phyloP scores from a whole-genome alignment of 2,329 filamentous ascomycete species.

The Camptophora hylomeconis region DNA sequence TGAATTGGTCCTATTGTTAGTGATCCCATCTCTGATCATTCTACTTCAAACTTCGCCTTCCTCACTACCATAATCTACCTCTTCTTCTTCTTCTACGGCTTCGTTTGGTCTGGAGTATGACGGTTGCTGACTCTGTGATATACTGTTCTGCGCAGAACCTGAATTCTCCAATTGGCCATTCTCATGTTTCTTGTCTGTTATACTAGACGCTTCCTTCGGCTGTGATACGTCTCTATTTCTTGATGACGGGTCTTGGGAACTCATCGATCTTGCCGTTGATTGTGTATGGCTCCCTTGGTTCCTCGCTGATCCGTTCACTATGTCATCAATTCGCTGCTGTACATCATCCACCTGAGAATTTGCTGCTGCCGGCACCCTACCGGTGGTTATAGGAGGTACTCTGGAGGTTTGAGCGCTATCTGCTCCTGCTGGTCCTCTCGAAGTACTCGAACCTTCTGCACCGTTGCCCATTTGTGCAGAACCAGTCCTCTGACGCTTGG shows the following conservation, averaged over 20 bases:
- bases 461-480: too few relatives aligned
- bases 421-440: slow-evolving; percentile 3
- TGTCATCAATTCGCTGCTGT: slow-evolving; percentile 25
- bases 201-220: slow-evolving; percentile 7
- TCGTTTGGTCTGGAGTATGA: slow-evolving; percentile 4
- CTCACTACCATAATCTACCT: slow-evolving; percentile 28
- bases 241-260: slow-evolving; percentile 6
- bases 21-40: too few relatives aligned
- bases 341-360: slow-evolving; percentile 19
- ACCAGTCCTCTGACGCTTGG: slow-evolving; percentile 11
- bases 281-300: slow-evolving; percentile 17
- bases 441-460: slow-evolving; percentile 16
- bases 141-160: not conserved
- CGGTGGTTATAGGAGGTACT: slow-evolving; percentile 7
- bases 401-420: too few relatives aligned
- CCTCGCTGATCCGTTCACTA: slow-evolving; percentile 15
- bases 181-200: slow-evolving; percentile 5
- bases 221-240: slow-evolving; percentile 8
- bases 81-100: slow-evolving; percentile 13
- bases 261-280: slow-evolving; percentile 5
- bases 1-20: too few relatives aligned
- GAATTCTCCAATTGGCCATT: slow-evolving; percentile 4
- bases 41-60: slow-evolving; percentile 28
- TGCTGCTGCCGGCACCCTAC: slow-evolving; percentile 3
- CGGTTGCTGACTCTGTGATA: slow-evolving; percentile 1